Conservation (phyloP, 1,139 yeast species). For the Yarrowia galli region DNA sequence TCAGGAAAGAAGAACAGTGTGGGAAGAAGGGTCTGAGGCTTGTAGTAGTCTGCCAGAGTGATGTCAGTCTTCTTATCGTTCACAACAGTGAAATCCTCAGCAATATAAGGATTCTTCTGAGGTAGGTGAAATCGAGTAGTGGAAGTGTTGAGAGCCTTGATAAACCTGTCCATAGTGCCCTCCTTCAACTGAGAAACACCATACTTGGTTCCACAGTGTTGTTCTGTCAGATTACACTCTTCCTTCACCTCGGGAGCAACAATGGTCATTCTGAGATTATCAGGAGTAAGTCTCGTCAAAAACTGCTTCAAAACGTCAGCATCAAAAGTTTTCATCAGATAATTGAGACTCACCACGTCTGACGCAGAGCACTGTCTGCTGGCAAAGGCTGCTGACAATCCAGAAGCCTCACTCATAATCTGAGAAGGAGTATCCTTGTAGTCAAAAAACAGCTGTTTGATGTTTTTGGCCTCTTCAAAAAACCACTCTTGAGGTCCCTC, state of each 20-base stretch:
- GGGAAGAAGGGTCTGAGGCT: conserved; percentile 44
- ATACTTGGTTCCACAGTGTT: conserved; percentile 92
- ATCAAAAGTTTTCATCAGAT: conserved; percentile 66
- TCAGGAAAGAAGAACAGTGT: conserved; percentile 10
- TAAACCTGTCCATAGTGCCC: neutral
- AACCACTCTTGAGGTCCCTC: conserved; percentile 67
- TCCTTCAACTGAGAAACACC: conserved; percentile 56
- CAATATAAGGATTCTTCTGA: conserved; percentile 74
- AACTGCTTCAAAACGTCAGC: conserved; percentile 61
- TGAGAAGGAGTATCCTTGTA: conserved; percentile 72
- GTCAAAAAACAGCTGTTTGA: conserved; percentile 61
- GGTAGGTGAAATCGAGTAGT: conserved; percentile 2
- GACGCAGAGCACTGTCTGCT: conserved; percentile 66
- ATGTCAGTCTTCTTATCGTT: conserved; percentile 44
- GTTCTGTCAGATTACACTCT: conserved; percentile 59
- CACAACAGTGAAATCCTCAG: conserved; percentile 68
- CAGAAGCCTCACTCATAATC: conserved; percentile 58
- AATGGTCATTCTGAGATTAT: conserved; percentile 67
- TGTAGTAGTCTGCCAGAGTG: conserved; percentile 49
- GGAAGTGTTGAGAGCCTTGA: neutral
- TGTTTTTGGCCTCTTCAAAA: conserved; percentile 58
- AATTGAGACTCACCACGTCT: conserved; percentile 62
- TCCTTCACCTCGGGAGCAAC: conserved; percentile 52
- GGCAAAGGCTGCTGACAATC: conserved; percentile 57
- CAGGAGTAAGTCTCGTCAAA: conserved; percentile 59